Evolutionary conservation across 2,329 filamentous ascomycete genomes (phyloP).

Genomic region (Lithohypha guttulata): DNA sequence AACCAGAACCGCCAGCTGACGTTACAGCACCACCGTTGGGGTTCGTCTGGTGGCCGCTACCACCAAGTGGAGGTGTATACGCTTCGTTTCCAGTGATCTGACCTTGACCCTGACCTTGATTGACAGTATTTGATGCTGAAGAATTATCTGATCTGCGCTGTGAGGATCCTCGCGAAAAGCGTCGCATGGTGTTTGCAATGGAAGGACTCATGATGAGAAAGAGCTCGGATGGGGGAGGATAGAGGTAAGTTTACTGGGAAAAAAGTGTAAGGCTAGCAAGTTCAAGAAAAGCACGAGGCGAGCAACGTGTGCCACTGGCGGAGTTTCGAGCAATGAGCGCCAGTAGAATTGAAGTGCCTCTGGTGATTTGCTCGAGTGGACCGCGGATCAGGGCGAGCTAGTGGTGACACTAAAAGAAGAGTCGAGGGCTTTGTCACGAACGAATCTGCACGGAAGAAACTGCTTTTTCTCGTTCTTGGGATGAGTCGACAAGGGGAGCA

Average conservation of each 20-base stretch:
- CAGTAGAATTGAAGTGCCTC: neutral
- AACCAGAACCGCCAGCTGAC: neutral
- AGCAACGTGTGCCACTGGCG: neutral
- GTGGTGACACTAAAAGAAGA: neutral
- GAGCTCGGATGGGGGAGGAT: neutral
- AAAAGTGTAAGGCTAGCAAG: neutral
- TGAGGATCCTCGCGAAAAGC: conserved; percentile 7
- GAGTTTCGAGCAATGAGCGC: neutral
- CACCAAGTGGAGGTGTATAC: neutral
- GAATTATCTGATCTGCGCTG: neutral
- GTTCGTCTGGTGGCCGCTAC: conserved; percentile 1
- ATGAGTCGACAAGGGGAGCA: too few species aligned
- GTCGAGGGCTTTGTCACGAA: neutral
- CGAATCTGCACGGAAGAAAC: too few species aligned
- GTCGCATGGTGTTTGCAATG: conserved; percentile 9
- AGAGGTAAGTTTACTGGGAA: too few species aligned
- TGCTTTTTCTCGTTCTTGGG: too few species aligned
- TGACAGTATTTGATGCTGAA: neutral
- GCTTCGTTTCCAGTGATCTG: too few species aligned
- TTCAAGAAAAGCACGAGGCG: conserved; percentile 6
- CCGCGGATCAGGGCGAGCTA: neutral
- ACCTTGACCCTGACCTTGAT: neutral
- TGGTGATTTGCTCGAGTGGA: conserved; percentile 3
- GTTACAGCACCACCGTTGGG: conserved; percentile 2
- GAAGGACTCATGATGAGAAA: conserved; percentile 2